Evolutionary conservation across 495 filamentous ascomycete species (phyloP), one percentile per base, ranked within the genome.

Genomic region (Geoglossum glabrum): DNA sequence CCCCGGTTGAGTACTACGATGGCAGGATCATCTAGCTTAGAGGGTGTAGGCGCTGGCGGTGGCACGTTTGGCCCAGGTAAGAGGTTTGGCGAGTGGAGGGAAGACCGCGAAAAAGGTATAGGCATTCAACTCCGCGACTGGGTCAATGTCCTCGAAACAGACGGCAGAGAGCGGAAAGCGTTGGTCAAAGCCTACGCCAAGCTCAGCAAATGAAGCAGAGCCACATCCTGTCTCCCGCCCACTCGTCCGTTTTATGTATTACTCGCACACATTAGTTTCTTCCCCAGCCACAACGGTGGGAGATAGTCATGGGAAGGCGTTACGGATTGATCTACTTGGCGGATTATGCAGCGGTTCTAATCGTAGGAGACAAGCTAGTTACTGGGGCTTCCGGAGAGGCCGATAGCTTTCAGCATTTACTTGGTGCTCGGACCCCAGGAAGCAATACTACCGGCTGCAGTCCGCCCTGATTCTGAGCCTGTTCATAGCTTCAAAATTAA

Each of bases 71-170:
- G 59, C 8, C 56, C 56, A 46, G 21, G 40, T 15, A 58, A 58
- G 31, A 56, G 54, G 33, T 67, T 81, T 50, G 84, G 84, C 6
- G 72, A 72, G 17, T 81, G 77, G 73, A 71, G 79, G 25, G 83
- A 88, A 62, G 78, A 80, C 63, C 72, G 71, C 0, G 73, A 78
- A 27, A 74, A 75, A 59, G 83, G 82, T 1, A 73, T 71, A 57
- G 78, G 75, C 17, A 77, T 88, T n/a, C 82, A 87, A 67, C 68
- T 85, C 52, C 69, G 84, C 25, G 84, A 88, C 67, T 80, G 79
- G 77, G 64, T 86, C 8, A 67, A 69, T 8, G 81, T 76, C 11
- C 71, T 87, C 30, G 83, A 86, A 63, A 68, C 72, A 34, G 79
- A 82, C 61, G 76, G 78, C 4, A 71, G 69, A 61, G 79, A 81